These are phyloP conservation scores for Termitomyces eurrhizus DNA, from an alignment of 768 basidiomycete species.

Conservation along the genomic window DNA sequence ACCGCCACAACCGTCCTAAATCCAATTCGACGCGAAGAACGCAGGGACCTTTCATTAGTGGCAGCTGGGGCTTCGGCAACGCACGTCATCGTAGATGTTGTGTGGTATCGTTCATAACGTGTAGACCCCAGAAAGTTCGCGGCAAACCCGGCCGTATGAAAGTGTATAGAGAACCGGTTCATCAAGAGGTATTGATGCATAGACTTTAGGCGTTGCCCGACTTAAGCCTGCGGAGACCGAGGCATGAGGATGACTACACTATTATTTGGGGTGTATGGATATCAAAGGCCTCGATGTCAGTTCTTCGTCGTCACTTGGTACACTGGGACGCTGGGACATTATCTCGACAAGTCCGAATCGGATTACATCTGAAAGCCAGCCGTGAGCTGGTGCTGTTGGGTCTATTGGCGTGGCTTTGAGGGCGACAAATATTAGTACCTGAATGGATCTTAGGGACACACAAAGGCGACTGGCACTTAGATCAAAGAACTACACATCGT, in stretches of 20 bases:
- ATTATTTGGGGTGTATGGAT: constrained; percentile 4
- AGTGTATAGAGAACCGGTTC: constrained; percentile 1
- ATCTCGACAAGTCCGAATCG: constrained; percentile 8
- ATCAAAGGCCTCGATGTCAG: background rate
- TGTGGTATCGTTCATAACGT: constrained; percentile 6
- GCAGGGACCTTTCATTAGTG: constrained; percentile 13
- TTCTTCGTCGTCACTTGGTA: background rate
- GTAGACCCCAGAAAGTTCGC: constrained; percentile 12
- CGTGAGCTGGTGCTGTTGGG: background rate
- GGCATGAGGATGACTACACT: constrained; percentile 8
- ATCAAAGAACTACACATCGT: background rate
- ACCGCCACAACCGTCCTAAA: constrained; percentile 12
- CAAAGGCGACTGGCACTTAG: constrained; percentile 8
- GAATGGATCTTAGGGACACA: constrained; percentile 6
- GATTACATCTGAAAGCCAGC: background rate
- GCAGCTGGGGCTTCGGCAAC: background rate
- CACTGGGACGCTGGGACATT: background rate
- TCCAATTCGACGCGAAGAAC: constrained; percentile 6
- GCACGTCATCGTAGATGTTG: constrained; percentile 5
- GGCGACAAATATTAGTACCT: background rate
- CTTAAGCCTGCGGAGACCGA: constrained; percentile 11
- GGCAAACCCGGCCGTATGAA: constrained; percentile 9
- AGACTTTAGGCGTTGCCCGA: constrained; percentile 19
- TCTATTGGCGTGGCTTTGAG: background rate
- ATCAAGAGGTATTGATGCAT: constrained; percentile 9